Evolutionary conservation across 2,329 filamentous ascomycete genomes (phyloP).

Genomic region (Ophiocordyceps camponoti-leonardi): DNA sequence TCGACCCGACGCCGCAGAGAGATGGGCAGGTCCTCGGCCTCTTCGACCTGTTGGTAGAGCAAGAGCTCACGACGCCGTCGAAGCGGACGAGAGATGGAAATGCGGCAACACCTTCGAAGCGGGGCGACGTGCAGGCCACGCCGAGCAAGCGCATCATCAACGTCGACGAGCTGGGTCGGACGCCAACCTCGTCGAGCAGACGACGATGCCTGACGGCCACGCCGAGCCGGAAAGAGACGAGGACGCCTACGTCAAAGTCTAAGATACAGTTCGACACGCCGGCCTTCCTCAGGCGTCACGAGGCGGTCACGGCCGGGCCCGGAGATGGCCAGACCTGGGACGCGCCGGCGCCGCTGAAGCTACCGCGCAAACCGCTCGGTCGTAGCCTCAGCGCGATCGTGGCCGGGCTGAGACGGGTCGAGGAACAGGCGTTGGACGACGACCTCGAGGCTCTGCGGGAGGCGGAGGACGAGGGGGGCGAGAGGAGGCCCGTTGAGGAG

Average conservation of each 20-base stretch:
- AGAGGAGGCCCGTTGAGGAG: conserved; percentile 2
- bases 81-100: conserved; percentile 16
- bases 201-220: conserved; percentile 45
- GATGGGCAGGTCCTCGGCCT: conserved; percentile 62
- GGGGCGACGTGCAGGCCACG: conserved; percentile 18
- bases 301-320: conserved; percentile 26
- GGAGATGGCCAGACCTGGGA: conserved; percentile 36
- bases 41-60: conserved; percentile 50
- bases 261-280: conserved; percentile 51
- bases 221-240: conserved; percentile 30
- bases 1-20: conserved; percentile 66
- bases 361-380: conserved; percentile 44
- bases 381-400: conserved; percentile 61
- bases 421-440: conserved; percentile 54
- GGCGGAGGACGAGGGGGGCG: conserved; percentile 34
- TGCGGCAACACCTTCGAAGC: conserved; percentile 1
- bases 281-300: conserved; percentile 41
- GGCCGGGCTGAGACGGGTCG: conserved; percentile 48
- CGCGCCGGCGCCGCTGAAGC: conserved; percentile 29
- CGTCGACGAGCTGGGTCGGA: conserved; percentile 20
- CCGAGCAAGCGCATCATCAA: conserved; percentile 26
- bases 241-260: conserved; percentile 31
- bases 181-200: conserved; percentile 40
- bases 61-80: conserved; percentile 31
- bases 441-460: conserved; percentile 61